Evolutionary conservation across 257 asterid species (phyloP), one percentile per base, ranked within the genome.

Genomic region (Gentiana macrophylla): DNA sequence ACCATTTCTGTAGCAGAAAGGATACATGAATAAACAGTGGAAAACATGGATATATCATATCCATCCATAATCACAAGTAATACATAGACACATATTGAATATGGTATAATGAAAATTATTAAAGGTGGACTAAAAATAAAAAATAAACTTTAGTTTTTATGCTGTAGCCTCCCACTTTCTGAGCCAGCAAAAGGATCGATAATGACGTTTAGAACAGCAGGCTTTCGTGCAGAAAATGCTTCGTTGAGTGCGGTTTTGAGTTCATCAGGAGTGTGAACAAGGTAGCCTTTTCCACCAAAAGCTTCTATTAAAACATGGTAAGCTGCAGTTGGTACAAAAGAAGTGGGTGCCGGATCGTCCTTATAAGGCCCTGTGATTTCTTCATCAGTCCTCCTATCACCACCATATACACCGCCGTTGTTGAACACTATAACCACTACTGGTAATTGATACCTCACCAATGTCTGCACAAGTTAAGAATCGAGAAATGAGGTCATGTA

Each of bases 301-400:
- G 97, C 94, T 65, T 86, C 85, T 24, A 80, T 60, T 37, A 90
- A 80, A 38, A 71, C 54, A 74, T 89, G 95, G 71, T 90, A 90
- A 6, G 85, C 80, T 36, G 96, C 94, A 35, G 80, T 84, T 2
- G 94, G 94, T n/a, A 90, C 94, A 60, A 89, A 90, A 54, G 94
- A 86, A 33, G 96, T 90, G 24, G 97, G 96, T 3, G 96, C 94
- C 0, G 96, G 97, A 64, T 90, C 97, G 35, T 82, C 86, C 69
- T 80, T 90, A 80, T 77, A 55, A 44, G 97, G 96, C 8, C 97
- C 96, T 0, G 79, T 70, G 56, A 90, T 84, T 73, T 90, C 97
- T 11, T 86, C 94, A 1, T 84, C 86, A 69, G 60, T 79, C 74
- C 96, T 84, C 46, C 97, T 49, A 48, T 90, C 97, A 57, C 96